These are phyloP conservation scores for Talaromyces stipitatus DNA, from an alignment of 495 filamentous ascomycete species.

Conservation along the genomic window DNA sequence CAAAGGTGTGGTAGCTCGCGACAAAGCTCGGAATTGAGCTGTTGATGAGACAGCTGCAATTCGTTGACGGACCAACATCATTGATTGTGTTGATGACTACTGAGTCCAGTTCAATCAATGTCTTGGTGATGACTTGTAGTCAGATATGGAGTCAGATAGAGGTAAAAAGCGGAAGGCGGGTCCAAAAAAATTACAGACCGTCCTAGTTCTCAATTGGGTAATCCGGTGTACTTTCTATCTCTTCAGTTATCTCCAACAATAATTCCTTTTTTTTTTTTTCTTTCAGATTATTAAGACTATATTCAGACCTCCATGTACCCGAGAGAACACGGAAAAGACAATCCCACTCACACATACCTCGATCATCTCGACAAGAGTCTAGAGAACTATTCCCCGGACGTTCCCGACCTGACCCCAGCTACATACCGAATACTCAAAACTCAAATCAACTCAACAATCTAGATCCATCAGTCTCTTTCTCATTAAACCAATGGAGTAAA, in stretches of 20 bases:
- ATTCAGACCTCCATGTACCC: too few relatives aligned
- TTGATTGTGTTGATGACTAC: constrained; percentile 25
- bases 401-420: neutral
- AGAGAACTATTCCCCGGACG: neutral
- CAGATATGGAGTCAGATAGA: too few relatives aligned
- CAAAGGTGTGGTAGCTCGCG: constrained; percentile 19
- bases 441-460: too few relatives aligned
- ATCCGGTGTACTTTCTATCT: constrained; percentile 30
- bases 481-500: too few relatives aligned
- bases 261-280: too few relatives aligned
- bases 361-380: too few relatives aligned
- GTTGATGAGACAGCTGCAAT: neutral
- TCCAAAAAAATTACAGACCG: constrained; percentile 2
- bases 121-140: too few relatives aligned
- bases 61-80: constrained; percentile 6
- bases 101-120: constrained; percentile 27
- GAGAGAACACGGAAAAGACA: too few relatives aligned
- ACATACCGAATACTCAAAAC: neutral
- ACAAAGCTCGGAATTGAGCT: constrained; percentile 23
- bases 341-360: neutral
- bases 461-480: too few relatives aligned
- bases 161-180: constrained; percentile 14
- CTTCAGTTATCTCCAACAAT: neutral
- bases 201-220: constrained; percentile 32
- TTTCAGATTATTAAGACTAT: too few relatives aligned